A percentile compares a stretch with the other conserved stretches of the same genome.
phyloP scores from a whole-genome alignment of 176 grass and related monocot species.

The Hordeum vulgare region MorexV3_pseudomolecules_assembly NC_058518.1:421681265-421681764 shows the following conservation, averaged over 20 bases:
- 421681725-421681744: neutral
- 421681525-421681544: neutral
- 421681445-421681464: conserved; percentile 17
- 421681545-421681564: conserved; percentile 43
- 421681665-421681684: conserved; percentile 70
- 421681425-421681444: neutral
- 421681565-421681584: conserved; percentile 67
- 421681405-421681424: neutral
- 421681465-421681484: conserved; percentile 29
- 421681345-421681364: neutral
- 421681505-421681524: neutral
- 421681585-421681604: conserved; percentile 56
- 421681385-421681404: neutral
- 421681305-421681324: neutral
- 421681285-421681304: neutral
- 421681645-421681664: conserved; percentile 72
- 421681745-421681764: neutral
- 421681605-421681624: conserved; percentile 49
- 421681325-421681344: neutral
- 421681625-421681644: conserved; percentile 71
- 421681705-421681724: neutral
- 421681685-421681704: neutral
- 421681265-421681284: neutral
- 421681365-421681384: neutral
- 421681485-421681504: conserved; percentile 16